Base-by-base conservation (phyloP, 108 stramenopile genomes). In the Conticribra guillardii region DNA sequence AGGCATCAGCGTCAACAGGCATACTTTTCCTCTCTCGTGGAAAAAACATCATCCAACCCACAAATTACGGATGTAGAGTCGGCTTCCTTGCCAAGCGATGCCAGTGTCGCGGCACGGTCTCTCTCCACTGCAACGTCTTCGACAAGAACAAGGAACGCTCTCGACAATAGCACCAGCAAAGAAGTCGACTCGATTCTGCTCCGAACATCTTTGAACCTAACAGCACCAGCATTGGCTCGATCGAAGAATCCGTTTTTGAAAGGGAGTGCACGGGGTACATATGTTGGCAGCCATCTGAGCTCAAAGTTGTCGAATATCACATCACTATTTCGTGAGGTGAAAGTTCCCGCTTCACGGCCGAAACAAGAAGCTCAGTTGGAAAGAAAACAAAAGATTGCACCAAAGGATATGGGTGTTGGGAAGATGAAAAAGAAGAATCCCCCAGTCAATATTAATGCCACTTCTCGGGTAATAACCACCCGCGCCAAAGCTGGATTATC, bases 241-340 rank as follows among this genome's bases (percentile, higher is more conserved):
- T 55, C 57, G 16, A 47, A 54, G 16, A 79, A 79, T 62, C 79
- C 79, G n/a, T 79, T 72, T 37, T 55, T 79, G 54, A 72, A 72
- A 67, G 65, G 71, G 45, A 62, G 71, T 15, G 79, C 79, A 18
- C 59, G 79, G n/a, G 79, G 79, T 11, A 31, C 26, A 32, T 79
- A 79, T 51, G 79, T 79, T 47, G 79, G 79, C 18, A 72, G 71
- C 53, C 79, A 79, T 41, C 50, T 79, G 1, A 66, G 66, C 44
- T 72, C 79, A 32, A 79, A 79, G 54, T 23, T 79, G 69, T 67
- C 71, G 24, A 79, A 79, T 41, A 79, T 79, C 16, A 44, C 70
- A 7, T 61, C 79, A 28, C 55, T 79, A 56, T 79, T 79, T 66
- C 79, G 71, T 41, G 79, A 72, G 57, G 79, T 79, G 66, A 72